Percentiles rank a stretch among this genome's conserved stretches.
phyloP scores from a whole-genome alignment of 805 yeast species.

The Saccharomycopsis babjevae region DNA sequence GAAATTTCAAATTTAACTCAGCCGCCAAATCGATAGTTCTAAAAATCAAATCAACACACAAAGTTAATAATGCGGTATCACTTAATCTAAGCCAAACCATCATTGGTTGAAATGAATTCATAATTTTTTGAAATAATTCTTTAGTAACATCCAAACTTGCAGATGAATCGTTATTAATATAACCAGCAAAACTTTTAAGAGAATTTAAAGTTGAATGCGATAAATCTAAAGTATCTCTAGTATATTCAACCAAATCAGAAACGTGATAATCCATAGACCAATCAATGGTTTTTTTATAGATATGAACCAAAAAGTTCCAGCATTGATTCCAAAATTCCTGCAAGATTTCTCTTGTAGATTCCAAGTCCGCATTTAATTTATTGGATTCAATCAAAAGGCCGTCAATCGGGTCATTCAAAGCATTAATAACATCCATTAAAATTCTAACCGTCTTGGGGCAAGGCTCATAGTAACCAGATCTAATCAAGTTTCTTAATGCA shows the following conservation, averaged over 20 bases:
- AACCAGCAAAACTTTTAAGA: slow-evolving; percentile 38
- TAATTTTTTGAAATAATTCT: slow-evolving; percentile 40
- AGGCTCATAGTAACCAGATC: slow-evolving; percentile 51
- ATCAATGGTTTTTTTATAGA: slow-evolving; percentile 52
- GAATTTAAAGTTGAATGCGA: slow-evolving; percentile 61
- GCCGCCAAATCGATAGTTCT: slow-evolving; percentile 55
- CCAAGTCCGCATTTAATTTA: slow-evolving; percentile 16
- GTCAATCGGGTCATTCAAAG: slow-evolving; percentile 53
- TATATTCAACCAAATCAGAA: slow-evolving; percentile 59
- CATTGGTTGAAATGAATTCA: slow-evolving; percentile 57
- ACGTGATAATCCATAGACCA: slow-evolving; percentile 65
- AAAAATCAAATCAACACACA: slow-evolving; percentile 64
- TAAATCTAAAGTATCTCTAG: slow-evolving; percentile 76
- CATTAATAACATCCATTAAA: slow-evolving; percentile 58
- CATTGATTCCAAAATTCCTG: slow-evolving; percentile 51
- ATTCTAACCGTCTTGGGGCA: slow-evolving; percentile 67
- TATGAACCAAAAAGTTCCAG: slow-evolving; percentile 65
- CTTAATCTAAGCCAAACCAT: slow-evolving; percentile 76
- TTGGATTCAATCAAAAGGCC: slow-evolving; percentile 39
- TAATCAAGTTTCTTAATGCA: slow-evolving; percentile 36
- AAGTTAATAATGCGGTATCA: slow-evolving; percentile 59
- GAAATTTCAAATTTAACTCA: slow-evolving; percentile 42
- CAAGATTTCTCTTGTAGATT: slow-evolving; percentile 23
- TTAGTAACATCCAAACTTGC: slow-evolving; percentile 20
- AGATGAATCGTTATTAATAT: slow-evolving; percentile 25